phyloP scores from a whole-genome alignment of 805 yeast genomes.

The Starmerella apis region DNA sequence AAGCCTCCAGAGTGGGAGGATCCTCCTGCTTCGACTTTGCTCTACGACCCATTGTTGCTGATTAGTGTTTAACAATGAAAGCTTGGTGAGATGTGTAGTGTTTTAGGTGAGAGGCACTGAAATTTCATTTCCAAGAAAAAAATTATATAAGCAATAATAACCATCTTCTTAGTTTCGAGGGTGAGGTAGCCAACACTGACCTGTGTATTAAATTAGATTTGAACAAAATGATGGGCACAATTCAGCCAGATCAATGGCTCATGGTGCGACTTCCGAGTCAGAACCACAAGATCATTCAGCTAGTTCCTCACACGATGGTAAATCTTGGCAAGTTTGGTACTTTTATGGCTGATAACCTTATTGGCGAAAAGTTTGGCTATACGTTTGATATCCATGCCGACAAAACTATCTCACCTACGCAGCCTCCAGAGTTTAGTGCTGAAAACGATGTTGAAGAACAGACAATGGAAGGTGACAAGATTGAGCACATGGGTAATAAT shows the following conservation, averaged over 20 bases:
- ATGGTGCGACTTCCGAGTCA: conserved; percentile 73
- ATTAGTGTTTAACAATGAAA: neutral
- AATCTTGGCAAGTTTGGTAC: conserved; percentile 87
- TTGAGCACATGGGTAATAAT: conserved; percentile 60
- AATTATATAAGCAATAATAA: conserved; percentile 4
- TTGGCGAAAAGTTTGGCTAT: conserved; percentile 80
- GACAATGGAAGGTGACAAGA: conserved; percentile 56
- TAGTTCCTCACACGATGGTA: conserved; percentile 50
- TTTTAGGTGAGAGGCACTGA: neutral
- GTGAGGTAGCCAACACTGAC: neutral
- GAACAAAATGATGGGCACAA: conserved; percentile 23
- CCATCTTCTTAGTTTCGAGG: too few species aligned
- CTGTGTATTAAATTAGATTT: neutral
- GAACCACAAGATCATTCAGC: conserved; percentile 59
- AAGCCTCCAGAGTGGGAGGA: conserved; percentile 83
- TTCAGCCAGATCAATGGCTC: conserved; percentile 44
- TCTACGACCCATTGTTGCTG: conserved; percentile 69
- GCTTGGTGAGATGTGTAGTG: neutral
- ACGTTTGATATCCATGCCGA: conserved; percentile 72
- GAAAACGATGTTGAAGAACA: conserved; percentile 40
- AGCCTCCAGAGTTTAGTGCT: conserved; percentile 29
- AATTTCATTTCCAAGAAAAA: conserved; percentile 8
- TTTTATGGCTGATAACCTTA: conserved; percentile 58
- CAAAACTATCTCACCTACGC: conserved; percentile 27
- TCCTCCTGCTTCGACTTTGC: conserved; percentile 85